Evolutionary conservation across 2,329 filamentous ascomycete species (phyloP).

Genomic region (Conoideocrella luteorostrata): DNA sequence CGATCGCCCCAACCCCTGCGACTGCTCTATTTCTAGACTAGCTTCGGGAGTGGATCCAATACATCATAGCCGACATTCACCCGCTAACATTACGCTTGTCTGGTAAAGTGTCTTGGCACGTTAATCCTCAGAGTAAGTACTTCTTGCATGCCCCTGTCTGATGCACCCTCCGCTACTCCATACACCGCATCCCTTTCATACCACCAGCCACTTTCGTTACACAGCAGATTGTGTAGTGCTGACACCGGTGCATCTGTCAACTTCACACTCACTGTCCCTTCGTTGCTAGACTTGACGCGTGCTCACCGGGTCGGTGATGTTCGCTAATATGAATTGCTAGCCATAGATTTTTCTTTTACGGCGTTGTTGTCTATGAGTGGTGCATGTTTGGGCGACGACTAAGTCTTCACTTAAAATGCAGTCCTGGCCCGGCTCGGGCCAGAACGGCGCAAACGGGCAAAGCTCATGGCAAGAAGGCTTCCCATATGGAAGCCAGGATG

Average conservation of each 20-base stretch:
- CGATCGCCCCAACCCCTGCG: constrained; percentile 11
- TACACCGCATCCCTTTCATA: constrained; percentile 1
- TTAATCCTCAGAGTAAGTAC: constrained; percentile 10
- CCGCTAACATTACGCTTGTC: constrained; percentile 5
- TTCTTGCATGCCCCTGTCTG: constrained; percentile 2
- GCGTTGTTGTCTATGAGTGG: constrained; percentile 12
- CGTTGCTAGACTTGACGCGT: constrained; percentile 11
- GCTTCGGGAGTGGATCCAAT: constrained; percentile 4
- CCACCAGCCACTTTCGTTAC: constrained; percentile 3
- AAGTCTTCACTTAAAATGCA: constrained; percentile 29
- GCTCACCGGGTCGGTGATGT: constrained; percentile 12
- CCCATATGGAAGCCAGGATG: constrained; percentile 25
- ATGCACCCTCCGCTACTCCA: not conserved
- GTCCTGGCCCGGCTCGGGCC: constrained; percentile 32
- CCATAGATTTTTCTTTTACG: constrained; percentile 15
- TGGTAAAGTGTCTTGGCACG: constrained; percentile 5
- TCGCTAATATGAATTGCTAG: constrained; percentile 26
- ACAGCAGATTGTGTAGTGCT: not conserved
- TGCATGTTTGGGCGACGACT: constrained; percentile 16
- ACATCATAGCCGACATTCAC: constrained; percentile 10
- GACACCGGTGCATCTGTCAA: constrained; percentile 1
- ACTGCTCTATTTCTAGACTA: constrained; percentile 7
- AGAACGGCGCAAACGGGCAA: constrained; percentile 29
- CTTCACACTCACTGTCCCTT: constrained; percentile 13
- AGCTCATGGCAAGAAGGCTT: constrained; percentile 30